Base-by-base conservation (phyloP, 768 basidiomycete genomes). In the Tricholomella constricta region DNA sequence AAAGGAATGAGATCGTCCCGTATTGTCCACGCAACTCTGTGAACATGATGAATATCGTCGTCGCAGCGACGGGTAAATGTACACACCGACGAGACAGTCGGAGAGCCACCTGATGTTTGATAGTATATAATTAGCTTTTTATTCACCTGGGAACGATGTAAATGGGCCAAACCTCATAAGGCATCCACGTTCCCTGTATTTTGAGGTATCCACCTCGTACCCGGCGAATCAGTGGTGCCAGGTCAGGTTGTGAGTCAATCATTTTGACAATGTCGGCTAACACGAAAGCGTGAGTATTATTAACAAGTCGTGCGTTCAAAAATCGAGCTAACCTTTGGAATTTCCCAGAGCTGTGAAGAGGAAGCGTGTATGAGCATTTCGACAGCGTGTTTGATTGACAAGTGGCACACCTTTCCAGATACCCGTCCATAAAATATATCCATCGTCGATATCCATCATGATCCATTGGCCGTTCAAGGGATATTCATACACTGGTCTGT, bases 361-460 rank as follows among this genome's bases (percentile, higher is more conserved):
- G 45, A 61, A 35, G 36, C 4, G 38, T 41, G 19, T 26, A 44
- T 50, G 41, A 43, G 58, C 61, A 52, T 63, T 58, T 41, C 25
- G 44, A 27, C 25, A 38, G 34, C n/a, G n/a, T n/a, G n/a, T n/a
- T 2, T 38, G 20, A 32, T 27, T 22, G 3, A 31, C 11, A 6
- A 6, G 29, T 19, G 12, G 35, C 74, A 55, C 53, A 91, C 91
- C 91, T 79, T 94, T 94, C 92, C 92, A 94, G 48, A 94, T 94
- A 9, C 91, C 89, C 1, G 93, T 94, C 91, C 92, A 94, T 15
- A 93, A 76, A 52, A 94, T 86, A 67, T 91, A 94, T 3, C 92
- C 92, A 66, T 93, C 91, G 66, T 94, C 92, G 64, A 91, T 88
- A 73, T 94, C 92, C 83, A 94, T 91, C 92, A 94, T 94, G 63